Percentiles rank a stretch among this genome's conserved stretches.
Conservation (phyloP, 768 basidiomycete species). For the Filobasidium wieringae region DNA sequence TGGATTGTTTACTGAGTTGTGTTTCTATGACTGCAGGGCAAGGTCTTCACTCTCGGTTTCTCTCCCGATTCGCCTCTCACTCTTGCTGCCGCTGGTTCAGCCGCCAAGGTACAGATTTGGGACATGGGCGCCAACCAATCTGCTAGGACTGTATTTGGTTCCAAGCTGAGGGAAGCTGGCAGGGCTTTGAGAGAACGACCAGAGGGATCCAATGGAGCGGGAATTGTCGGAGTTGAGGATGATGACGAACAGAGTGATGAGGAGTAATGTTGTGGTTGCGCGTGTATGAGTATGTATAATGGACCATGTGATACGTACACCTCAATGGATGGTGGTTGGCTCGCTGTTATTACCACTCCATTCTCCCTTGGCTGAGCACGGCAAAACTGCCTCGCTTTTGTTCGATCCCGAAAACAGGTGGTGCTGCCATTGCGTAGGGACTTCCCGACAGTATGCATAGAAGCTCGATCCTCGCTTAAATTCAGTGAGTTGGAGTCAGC, state of each 20-base stretch:
- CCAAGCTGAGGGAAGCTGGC: constrained; percentile 64
- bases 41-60: constrained; percentile 82
- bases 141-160: constrained; percentile 67
- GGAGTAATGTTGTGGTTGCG: constrained; percentile 14
- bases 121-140: constrained; percentile 76
- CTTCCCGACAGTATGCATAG: no score
- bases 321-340: no score
- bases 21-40: constrained; percentile 53
- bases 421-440: no score
- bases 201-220: constrained; percentile 34
- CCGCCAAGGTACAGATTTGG: constrained; percentile 90
- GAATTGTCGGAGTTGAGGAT: constrained; percentile 44
- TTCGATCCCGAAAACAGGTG: no score
- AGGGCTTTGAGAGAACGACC: constrained; percentile 43
- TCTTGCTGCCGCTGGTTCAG: constrained; percentile 84
- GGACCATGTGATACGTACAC: background rate
- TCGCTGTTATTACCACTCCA: no score
- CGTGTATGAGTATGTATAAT: background rate
- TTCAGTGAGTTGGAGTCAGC: no score
- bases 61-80: constrained; percentile 84
- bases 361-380: no score
- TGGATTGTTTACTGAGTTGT: background rate
- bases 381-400: no score
- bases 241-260: constrained; percentile 43
- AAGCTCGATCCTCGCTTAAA: no score